Conservation (phyloP, 2,329 filamentous ascomycete genomes). For the Fonsecaea monophora region DNA sequence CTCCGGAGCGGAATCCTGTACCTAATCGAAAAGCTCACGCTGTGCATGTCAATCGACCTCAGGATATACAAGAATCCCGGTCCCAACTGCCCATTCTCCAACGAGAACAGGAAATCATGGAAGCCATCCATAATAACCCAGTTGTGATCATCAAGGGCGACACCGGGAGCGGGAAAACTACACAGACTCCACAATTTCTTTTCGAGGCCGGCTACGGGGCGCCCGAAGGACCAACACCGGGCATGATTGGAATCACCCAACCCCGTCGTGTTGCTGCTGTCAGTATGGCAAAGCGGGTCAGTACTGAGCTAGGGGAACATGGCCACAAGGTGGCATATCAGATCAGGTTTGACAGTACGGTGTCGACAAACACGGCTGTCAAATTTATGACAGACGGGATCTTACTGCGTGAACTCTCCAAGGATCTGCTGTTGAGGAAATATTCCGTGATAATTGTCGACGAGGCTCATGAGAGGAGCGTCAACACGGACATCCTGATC, state of each 20-base stretch:
- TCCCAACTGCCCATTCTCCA: slow-evolving; percentile 86
- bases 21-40: slow-evolving; percentile 71
- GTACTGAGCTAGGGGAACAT: slow-evolving; percentile 79
- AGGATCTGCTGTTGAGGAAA: slow-evolving; percentile 84
- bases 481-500: slow-evolving; percentile 98
- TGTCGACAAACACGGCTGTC: slow-evolving; percentile 79
- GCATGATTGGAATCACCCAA: slow-evolving; percentile 94
- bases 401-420: slow-evolving; percentile 84
- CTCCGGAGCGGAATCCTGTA: not conserved
- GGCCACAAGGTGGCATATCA: slow-evolving; percentile 85
- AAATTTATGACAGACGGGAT: slow-evolving; percentile 99
- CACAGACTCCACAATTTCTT: slow-evolving; percentile 94
- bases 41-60: slow-evolving; percentile 71
- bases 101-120: slow-evolving; percentile 97
- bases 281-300: slow-evolving; percentile 93
- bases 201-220: slow-evolving; percentile 93
- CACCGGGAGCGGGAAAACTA: slow-evolving; percentile 97
- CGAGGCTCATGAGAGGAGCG: slow-evolving; percentile 94
- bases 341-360: slow-evolving; percentile 91
- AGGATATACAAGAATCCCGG: slow-evolving; percentile 78
- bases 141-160: slow-evolving; percentile 91
- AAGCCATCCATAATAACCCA: slow-evolving; percentile 90
- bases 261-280: slow-evolving; percentile 93
- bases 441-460: slow-evolving; percentile 96
- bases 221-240: slow-evolving; percentile 76